Percentiles rank a stretch among this genome's conserved stretches.
These are phyloP conservation scores for Colletotrichum costaricense DNA, from an alignment of 2,329 filamentous ascomycete genomes.

Conservation along the genomic window DNA sequence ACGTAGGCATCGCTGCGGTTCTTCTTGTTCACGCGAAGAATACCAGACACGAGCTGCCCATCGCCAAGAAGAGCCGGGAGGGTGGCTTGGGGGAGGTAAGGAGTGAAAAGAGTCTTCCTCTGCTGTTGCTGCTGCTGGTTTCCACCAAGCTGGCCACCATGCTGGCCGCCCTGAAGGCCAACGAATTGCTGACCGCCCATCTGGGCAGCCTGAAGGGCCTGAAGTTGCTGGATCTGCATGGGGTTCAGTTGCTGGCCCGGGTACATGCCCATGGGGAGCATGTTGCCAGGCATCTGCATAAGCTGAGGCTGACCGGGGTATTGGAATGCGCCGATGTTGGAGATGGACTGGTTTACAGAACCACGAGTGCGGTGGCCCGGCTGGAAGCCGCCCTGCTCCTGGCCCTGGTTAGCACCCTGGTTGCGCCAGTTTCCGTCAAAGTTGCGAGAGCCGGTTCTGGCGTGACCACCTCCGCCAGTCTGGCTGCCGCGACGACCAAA, in stretches of 20 bases:
- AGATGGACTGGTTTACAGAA: slow-evolving; percentile 87
- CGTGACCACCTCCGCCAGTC: slow-evolving; percentile 76
- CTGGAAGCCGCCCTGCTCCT: slow-evolving; percentile 85
- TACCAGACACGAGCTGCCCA: slow-evolving; percentile 94
- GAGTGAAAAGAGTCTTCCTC: slow-evolving; percentile 98
- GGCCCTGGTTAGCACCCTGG: slow-evolving; percentile 75
- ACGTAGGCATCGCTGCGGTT: slow-evolving; percentile 99
- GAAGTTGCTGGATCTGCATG: slow-evolving; percentile 88
- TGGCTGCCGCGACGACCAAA: slow-evolving; percentile 71
- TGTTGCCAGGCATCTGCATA: slow-evolving; percentile 86
- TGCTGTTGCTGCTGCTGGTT: slow-evolving; percentile 87
- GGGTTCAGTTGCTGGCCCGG: slow-evolving; percentile 87
- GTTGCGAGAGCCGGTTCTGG: slow-evolving; percentile 86
- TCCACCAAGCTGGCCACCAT: slow-evolving; percentile 73
- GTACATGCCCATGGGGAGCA: slow-evolving; percentile 89
- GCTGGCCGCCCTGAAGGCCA: slow-evolving; percentile 76
- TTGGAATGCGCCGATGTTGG: slow-evolving; percentile 86
- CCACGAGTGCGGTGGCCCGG: slow-evolving; percentile 88
- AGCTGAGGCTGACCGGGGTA: slow-evolving; percentile 89
- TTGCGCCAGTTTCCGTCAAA: slow-evolving; percentile 99
- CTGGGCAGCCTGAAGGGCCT: slow-evolving; percentile 90
- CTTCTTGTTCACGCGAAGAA: slow-evolving; percentile 99
- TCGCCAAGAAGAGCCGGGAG: slow-evolving; percentile 90
- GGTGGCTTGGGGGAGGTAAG: slow-evolving; percentile 94
- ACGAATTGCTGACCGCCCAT: slow-evolving; percentile 82